Conservation (phyloP, 2,329 filamentous ascomycete species). For the Ophiostoma sp. region DNA sequence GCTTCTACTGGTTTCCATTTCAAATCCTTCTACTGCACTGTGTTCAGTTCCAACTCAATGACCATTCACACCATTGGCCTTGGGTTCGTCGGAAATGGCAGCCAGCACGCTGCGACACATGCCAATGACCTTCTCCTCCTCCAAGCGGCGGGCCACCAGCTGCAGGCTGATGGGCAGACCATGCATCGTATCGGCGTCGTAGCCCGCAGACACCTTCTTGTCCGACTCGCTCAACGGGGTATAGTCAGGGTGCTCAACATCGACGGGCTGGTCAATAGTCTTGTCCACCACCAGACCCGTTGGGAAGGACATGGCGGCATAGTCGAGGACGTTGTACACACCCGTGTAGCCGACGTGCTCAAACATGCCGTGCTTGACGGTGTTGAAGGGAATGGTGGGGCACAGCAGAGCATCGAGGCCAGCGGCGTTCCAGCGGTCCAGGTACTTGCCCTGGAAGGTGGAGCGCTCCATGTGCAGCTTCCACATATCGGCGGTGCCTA, state of each 20-base stretch:
- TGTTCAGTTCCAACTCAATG: background rate
- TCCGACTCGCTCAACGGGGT: conserved; percentile 42
- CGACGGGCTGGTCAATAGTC: conserved; percentile 43
- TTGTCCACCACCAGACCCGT: conserved; percentile 46
- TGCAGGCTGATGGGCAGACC: conserved; percentile 33
- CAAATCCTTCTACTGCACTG: too few relatives aligned
- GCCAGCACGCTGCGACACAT: conserved; percentile 36
- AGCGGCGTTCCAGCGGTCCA: conserved; percentile 48
- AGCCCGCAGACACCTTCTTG: conserved; percentile 43
- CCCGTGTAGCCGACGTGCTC: conserved; percentile 53
- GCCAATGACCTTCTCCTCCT: conserved; percentile 44
- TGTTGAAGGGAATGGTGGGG: conserved; percentile 52
- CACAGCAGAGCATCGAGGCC: conserved; percentile 64
- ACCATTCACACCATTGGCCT: background rate
- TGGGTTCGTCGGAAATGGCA: background rate
- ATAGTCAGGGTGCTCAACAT: conserved; percentile 37
- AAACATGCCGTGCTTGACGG: conserved; percentile 46
- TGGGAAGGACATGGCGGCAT: conserved; percentile 50
- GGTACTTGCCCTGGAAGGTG: conserved; percentile 48
- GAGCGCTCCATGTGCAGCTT: conserved; percentile 48
- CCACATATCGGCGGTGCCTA: conserved; percentile 50
- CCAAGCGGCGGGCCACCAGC: conserved; percentile 45
- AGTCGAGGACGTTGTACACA: conserved; percentile 52
- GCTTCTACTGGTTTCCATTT: background rate
- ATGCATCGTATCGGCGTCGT: conserved; percentile 28